Conservation (phyloP, 2,329 filamentous ascomycete genomes). For the Aureobasidium subglaciale region DNA sequence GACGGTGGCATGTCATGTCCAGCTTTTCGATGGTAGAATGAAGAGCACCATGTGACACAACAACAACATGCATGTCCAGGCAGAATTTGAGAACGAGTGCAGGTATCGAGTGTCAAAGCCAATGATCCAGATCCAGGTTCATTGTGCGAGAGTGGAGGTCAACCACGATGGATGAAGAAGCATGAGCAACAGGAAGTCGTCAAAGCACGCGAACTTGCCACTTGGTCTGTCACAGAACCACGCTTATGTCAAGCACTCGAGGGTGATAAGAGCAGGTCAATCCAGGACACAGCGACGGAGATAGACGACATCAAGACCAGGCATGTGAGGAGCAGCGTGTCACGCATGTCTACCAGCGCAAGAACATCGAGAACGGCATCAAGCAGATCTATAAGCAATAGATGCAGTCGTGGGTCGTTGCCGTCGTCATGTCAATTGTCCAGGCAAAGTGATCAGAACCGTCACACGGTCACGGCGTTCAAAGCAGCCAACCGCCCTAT, state of each 20-base stretch:
- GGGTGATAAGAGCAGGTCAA: neutral
- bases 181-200: neutral
- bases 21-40: neutral
- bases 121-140: slow-evolving; percentile 2
- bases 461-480: slow-evolving; percentile 15
- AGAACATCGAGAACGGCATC: slow-evolving; percentile 7
- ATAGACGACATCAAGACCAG: slow-evolving; percentile 8
- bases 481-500: slow-evolving; percentile 4
- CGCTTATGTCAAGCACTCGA: slow-evolving; percentile 5
- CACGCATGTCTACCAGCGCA: slow-evolving; percentile 17
- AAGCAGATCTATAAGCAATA: slow-evolving; percentile 12
- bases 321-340: slow-evolving; percentile 14
- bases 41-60: neutral
- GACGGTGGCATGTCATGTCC: neutral
- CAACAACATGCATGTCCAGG: neutral
- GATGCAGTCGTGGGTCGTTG: neutral
- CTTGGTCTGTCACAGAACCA: slow-evolving; percentile 5
- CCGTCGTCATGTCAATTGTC: neutral
- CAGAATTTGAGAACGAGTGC: neutral
- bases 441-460: slow-evolving; percentile 4
- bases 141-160: neutral
- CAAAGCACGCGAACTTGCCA: slow-evolving; percentile 4
- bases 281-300: slow-evolving; percentile 7
- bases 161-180: slow-evolving; percentile 8
- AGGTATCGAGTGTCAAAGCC: neutral